These are phyloP conservation scores for Phytophthora pinifolia DNA, from an alignment of 352 stramenopile species.

Conservation along the genomic window DNA sequence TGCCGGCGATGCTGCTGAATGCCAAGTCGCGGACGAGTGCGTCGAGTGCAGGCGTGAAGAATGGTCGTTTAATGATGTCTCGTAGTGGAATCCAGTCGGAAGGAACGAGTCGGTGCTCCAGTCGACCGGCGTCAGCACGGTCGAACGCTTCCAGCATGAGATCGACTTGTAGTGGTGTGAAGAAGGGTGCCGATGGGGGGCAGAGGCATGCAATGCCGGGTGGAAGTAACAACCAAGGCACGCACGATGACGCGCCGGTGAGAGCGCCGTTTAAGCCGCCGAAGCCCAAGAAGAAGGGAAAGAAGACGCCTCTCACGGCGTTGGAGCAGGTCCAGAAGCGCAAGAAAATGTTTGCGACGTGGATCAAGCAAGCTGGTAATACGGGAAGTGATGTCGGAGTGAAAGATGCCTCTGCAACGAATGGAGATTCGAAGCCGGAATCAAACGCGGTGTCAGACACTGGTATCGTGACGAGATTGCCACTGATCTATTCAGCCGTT, in stretches of 20 bases:
- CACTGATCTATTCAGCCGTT: constrained; percentile 23
- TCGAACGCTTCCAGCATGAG: constrained; percentile 21
- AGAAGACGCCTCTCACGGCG: constrained; percentile 30
- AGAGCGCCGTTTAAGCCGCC: constrained; percentile 13
- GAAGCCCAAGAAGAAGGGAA: constrained; percentile 42
- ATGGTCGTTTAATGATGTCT: constrained; percentile 3
- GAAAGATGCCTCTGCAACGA: constrained; percentile 4
- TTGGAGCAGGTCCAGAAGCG: constrained; percentile 66
- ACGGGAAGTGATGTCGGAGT: constrained; percentile 2
- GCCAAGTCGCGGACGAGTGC: constrained; percentile 34
- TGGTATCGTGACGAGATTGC: constrained; percentile 23
- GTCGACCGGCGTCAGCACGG: constrained; percentile 23
- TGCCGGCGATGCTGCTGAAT: constrained; percentile 64
- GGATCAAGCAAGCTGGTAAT: constrained; percentile 49
- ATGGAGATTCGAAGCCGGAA: constrained; percentile 2
- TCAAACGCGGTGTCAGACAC: not conserved
- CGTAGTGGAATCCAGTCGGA: constrained; percentile 11
- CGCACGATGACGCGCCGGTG: constrained; percentile 25
- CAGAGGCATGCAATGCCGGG: constrained; percentile 13
- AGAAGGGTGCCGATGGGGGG: constrained; percentile 7
- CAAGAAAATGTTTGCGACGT: constrained; percentile 75
- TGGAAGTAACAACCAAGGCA: constrained; percentile 42
- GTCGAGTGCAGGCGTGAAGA: not conserved
- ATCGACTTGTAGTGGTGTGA: constrained; percentile 1
- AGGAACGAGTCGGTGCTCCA: constrained; percentile 22